Percentiles rank a stretch among this genome's conserved stretches.
Conservation (phyloP, 495 filamentous ascomycete genomes). For the Baudoinia panamericana region DNA sequence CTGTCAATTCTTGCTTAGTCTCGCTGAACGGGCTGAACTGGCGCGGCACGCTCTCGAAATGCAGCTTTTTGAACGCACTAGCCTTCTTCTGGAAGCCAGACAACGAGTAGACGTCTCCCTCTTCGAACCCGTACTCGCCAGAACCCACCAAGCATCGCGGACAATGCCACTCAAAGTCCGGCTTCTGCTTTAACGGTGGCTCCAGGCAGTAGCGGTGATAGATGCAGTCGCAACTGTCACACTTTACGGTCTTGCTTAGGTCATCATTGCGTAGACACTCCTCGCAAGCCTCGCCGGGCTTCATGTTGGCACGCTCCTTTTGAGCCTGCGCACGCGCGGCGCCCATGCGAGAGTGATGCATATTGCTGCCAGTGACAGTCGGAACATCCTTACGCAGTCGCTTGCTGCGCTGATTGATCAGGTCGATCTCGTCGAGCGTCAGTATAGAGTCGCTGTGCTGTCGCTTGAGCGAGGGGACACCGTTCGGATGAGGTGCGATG, state of each 20-base stretch:
- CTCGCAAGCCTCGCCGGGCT: constrained; percentile 81
- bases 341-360: constrained; percentile 80
- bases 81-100: constrained; percentile 96
- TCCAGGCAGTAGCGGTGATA: constrained; percentile 87
- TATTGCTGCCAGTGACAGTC: constrained; percentile 89
- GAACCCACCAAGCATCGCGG: constrained; percentile 91
- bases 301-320: constrained; percentile 50
- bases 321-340: constrained; percentile 47
- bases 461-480: constrained; percentile 56
- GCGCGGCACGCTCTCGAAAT: constrained; percentile 43
- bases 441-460: constrained; percentile 33
- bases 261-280: constrained; percentile 78
- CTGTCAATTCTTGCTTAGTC: constrained; percentile 63
- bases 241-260: constrained; percentile 54
- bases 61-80: constrained; percentile 80
- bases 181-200: constrained; percentile 61
- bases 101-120: constrained; percentile 90
- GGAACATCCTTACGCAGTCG: constrained; percentile 81
- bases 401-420: constrained; percentile 76
- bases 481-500: constrained; percentile 34
- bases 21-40: constrained; percentile 19
- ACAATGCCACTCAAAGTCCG: constrained; percentile 92
- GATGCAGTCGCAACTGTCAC: constrained; percentile 81
- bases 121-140: constrained; percentile 94
- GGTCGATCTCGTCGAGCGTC: constrained; percentile 42